These are phyloP conservation scores for Trametes hirsuta DNA, from an alignment of 1,284 basidiomycete species.

Conservation along the genomic window DNA sequence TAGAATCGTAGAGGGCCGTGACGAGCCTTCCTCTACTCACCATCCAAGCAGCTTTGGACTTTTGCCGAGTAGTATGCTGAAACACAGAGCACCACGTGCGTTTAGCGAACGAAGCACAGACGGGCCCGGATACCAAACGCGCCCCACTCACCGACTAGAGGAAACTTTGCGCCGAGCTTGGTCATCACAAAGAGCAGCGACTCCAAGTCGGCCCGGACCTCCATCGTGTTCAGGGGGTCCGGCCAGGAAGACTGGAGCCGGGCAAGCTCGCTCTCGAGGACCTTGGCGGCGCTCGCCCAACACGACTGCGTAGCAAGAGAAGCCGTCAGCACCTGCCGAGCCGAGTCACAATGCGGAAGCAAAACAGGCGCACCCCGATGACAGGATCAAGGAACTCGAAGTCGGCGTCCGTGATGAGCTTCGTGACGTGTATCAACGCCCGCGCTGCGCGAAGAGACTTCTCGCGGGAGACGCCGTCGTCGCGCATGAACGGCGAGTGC, in stretches of 20 bases:
- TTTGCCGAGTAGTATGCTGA: slow-evolving; percentile 44
- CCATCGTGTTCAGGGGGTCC: slow-evolving; percentile 50
- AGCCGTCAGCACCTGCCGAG: background rate
- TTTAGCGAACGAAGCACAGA: background rate
- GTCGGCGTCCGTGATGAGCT: slow-evolving; percentile 63
- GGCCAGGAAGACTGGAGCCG: slow-evolving; percentile 63
- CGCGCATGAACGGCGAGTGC: slow-evolving; percentile 61
- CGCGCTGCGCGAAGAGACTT: slow-evolving; percentile 66
- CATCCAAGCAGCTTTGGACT: slow-evolving; percentile 40
- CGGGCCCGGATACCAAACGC: background rate
- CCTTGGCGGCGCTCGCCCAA: slow-evolving; percentile 69
- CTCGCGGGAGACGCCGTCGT: slow-evolving; percentile 62
- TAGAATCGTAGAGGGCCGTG: slow-evolving; percentile 13
- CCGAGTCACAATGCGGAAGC: slow-evolving; percentile 7
- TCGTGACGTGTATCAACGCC: slow-evolving; percentile 58
- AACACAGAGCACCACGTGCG: background rate
- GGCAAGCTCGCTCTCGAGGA: slow-evolving; percentile 64
- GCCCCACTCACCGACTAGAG: slow-evolving; percentile 53
- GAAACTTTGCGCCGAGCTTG: slow-evolving; percentile 59
- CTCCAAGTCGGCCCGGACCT: slow-evolving; percentile 62
- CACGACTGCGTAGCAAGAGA: slow-evolving; percentile 51
- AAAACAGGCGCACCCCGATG: slow-evolving; percentile 57
- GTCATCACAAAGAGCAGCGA: slow-evolving; percentile 66
- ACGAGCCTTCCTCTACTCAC: slow-evolving; percentile 28
- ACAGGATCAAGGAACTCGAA: slow-evolving; percentile 74